Percentiles rank a stretch among this genome's conserved stretches.
These are phyloP conservation scores for Starmerella davenportii DNA, from an alignment of 805 yeast genomes.

Conservation along the genomic window DNA sequence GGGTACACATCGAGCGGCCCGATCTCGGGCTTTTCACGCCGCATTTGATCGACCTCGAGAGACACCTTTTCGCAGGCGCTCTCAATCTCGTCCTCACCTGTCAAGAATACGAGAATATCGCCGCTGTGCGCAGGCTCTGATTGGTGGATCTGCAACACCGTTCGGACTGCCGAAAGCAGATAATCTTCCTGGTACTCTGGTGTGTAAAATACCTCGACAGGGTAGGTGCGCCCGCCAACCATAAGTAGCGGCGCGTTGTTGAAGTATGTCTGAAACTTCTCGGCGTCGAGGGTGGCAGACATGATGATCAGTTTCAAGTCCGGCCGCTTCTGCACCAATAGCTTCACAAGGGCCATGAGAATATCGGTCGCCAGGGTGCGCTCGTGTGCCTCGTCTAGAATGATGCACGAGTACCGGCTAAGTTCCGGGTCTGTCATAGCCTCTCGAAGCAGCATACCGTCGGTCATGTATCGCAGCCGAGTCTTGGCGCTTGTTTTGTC, in stretches of 20 bases:
- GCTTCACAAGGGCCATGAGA: conserved; percentile 82
- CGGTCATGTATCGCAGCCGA: conserved; percentile 87
- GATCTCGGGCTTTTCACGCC: conserved; percentile 62
- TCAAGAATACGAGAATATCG: conserved; percentile 15
- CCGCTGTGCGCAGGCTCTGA: conserved; percentile 19
- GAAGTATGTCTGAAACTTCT: conserved; percentile 81
- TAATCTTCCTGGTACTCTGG: conserved; percentile 94
- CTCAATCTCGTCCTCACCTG: conserved; percentile 80
- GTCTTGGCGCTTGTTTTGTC: conserved; percentile 69
- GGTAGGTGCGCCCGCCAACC: conserved; percentile 95
- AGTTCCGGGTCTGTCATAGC: conserved; percentile 92
- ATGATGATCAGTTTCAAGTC: conserved; percentile 83
- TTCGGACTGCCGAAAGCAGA: conserved; percentile 83
- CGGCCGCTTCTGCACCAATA: conserved; percentile 59
- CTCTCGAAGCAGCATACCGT: conserved; percentile 93
- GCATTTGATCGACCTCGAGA: conserved; percentile 72
- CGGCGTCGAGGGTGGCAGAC: conserved; percentile 97
- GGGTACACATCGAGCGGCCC: conserved; percentile 88
- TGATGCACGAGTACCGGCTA: conserved; percentile 66
- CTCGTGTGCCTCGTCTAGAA: conserved; percentile 95
- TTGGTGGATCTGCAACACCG: conserved; percentile 91
- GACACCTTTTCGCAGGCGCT: conserved; percentile 83
- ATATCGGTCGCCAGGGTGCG: conserved; percentile 94
- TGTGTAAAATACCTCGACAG: conserved; percentile 91
- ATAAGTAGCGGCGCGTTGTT: conserved; percentile 83